These are phyloP conservation scores for barrel medic (Medicago truncatula) DNA, from an alignment of 306 rosid species.

Conservation along the genomic window DNA sequence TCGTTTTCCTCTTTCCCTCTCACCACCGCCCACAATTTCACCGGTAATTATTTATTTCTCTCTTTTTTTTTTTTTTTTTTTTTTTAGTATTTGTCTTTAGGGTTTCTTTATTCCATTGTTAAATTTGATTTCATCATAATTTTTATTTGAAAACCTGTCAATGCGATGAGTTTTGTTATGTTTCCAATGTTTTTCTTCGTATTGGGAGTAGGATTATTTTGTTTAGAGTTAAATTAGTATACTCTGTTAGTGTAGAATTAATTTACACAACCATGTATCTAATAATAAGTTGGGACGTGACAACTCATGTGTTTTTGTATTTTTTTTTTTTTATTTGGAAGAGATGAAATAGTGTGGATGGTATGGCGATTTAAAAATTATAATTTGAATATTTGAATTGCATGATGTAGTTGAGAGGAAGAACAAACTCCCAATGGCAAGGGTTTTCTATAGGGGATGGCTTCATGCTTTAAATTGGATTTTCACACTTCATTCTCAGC, in stretches of 20 bases:
- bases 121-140: conserved; percentile 1
- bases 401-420: background rate
- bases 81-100: conserved; percentile 42
- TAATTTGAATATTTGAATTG: conserved; percentile 17
- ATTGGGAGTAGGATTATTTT: background rate
- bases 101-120: conserved; percentile 47
- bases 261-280: no score
- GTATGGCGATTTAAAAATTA: background rate
- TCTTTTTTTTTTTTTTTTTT: background rate
- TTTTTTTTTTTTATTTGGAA: no score
- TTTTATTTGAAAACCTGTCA: conserved; percentile 7
- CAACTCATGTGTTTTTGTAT: no score
- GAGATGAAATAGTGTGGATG: background rate
- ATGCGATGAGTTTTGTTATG: background rate
- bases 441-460: background rate
- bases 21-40: background rate
- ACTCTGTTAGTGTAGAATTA: no score
- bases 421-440: no score
- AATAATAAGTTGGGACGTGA: no score
- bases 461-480: background rate
- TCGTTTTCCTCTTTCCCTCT: conserved; percentile 22
- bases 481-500: background rate
- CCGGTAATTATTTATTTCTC: conserved; percentile 28
- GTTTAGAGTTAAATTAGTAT: no score
- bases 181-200: background rate